Base-by-base conservation (phyloP, 2,329 filamentous ascomycete genomes). In the Domatiomyces catenatus region DNA sequence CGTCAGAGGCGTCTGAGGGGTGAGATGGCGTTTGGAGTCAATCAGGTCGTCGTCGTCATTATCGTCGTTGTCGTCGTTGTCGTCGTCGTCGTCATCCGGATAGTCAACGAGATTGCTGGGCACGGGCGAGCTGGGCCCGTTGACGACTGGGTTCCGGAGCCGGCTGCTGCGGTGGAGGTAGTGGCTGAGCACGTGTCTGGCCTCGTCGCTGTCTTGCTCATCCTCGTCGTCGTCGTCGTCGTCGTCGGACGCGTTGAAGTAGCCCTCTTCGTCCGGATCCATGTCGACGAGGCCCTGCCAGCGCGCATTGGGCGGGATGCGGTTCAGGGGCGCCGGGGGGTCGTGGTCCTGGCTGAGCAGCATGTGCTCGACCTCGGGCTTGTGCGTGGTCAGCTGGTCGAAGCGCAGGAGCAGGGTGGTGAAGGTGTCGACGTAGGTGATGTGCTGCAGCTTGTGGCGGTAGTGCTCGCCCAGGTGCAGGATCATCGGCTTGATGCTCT, bases 211-310 rank as follows among this genome's bases (percentile, higher is more conserved):
- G 5, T 55, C 51, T 6, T 49, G 63, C 58, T 48, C 51, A 19
- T 58, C 58, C 8, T 61, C 53, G 59, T 66, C 70, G 54, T 81
- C 72, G 10, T 87, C 86, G 5, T 94, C 88, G 53, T 89, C 84
- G 46, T 92, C 86, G 59, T 95, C 89, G 0, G 85, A 87, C 0
- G 78, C 80, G 60, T 94, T 90, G 76, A 93, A 96, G 66, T 96
- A 98, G 44, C 90, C 87, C 61, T 95, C 90, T 64, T 95, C 86
- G 8, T 83, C 80, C 5, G 82, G 75, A 63, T 95, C 90, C 62
- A 89, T 76, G 49, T 94, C 88, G 62, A 86, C 86, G 64, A 93
- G 76, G 44, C 78, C 81, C 57, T 80, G 78, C 66, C 84, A 83
- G 54, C 79, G 68, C 28, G 75, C 75, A 53, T 79, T 80, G 50